A percentile compares a stretch with the other conserved stretches of the same genome.
Conservation (phyloP, 1,284 basidiomycete species). For the Rhodotorula sp. region DNA sequence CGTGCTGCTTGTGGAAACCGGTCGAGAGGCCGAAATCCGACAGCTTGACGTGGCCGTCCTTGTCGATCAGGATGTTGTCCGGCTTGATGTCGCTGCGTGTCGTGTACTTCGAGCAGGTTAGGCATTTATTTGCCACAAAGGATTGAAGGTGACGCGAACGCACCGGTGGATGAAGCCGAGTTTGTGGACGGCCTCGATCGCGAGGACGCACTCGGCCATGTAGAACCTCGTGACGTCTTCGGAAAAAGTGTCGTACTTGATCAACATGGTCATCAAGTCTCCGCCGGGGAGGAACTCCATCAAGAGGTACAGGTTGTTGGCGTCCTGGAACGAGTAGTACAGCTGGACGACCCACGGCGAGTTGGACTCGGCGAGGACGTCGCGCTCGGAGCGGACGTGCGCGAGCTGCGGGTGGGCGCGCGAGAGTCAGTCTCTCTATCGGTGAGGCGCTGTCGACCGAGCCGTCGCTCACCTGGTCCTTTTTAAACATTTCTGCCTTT, state of each 20-base stretch:
- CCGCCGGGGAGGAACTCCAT: slow-evolving; percentile 99
- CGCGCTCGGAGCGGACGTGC: slow-evolving; percentile 96
- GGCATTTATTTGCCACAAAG: background rate
- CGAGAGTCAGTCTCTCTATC: background rate
- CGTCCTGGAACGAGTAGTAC: slow-evolving; percentile 98
- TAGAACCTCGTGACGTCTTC: slow-evolving; percentile 99
- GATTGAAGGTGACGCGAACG: slow-evolving; percentile 42
- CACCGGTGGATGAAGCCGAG: slow-evolving; percentile 98
- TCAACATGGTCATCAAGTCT: slow-evolving; percentile 97
- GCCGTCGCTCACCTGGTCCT: slow-evolving; percentile 73
- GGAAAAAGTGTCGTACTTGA: slow-evolving; percentile 99
- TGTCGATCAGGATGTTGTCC: slow-evolving; percentile 95
- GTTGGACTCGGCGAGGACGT: slow-evolving; percentile 94
- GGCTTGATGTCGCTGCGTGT: slow-evolving; percentile 83
- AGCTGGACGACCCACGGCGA: slow-evolving; percentile 97
- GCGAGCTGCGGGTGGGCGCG: slow-evolving; percentile 65
- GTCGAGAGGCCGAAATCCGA: slow-evolving; percentile 94
- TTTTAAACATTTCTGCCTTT: slow-evolving; percentile 99
- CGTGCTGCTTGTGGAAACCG: slow-evolving; percentile 91
- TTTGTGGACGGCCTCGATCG: slow-evolving; percentile 96
- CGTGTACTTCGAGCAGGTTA: background rate
- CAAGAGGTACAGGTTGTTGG: slow-evolving; percentile 91
- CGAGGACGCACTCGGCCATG: slow-evolving; percentile 97
- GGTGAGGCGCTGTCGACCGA: too few relatives aligned
- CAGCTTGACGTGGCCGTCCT: slow-evolving; percentile 88